Evolutionary conservation across 2,329 filamentous ascomycete species (phyloP), one percentile per base, ranked within the genome.

Genomic region (Penicillium crustosum): DNA sequence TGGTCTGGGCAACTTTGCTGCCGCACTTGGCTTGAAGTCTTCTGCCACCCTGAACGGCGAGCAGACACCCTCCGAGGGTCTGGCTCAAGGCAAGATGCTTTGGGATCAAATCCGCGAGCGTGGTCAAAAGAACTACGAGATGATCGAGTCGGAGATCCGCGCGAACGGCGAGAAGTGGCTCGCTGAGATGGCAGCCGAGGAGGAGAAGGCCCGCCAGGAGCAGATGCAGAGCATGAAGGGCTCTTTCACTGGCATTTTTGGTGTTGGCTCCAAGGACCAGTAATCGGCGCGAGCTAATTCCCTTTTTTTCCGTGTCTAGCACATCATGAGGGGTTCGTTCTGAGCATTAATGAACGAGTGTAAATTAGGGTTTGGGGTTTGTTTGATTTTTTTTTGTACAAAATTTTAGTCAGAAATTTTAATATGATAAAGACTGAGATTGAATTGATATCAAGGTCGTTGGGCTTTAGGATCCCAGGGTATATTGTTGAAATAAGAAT

Each of bases 81-180:
- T 94, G 61, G 87, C 89, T 2, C 88, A 96, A 76, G 94, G 93
- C 68, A 99, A 97, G 84, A 97, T 97, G 91, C 81, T 97, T 65
- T 92, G 93, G 77, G 94, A 99, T 72, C 88, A 96, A 75, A 92
- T 94, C 50, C 87, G 94, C 49, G 94, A 99, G 78, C 85, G 92
- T 49, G 94, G 94, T 35, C 90, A 93, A 78, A 88, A 89, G 74
- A 89, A 93, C 76, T 99, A 97, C 77, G 86, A 96, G 80, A 78
- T 88, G 66, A 83, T 97, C 61, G 93, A 97, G 76, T 88, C 88
- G 77, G 89, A 96, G 79, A 96, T 99, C 68, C 84, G 89, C 47
- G 89, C 95, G 75, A 94, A 97, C 72, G 94, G 93, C 52, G 91
- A 93, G 75, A 91, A 93, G 79, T 97, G 93, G 91, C 82, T 99